Evolutionary conservation across 495 filamentous ascomycete species (phyloP).

Genomic region (Penicillium riverlandense): DNA sequence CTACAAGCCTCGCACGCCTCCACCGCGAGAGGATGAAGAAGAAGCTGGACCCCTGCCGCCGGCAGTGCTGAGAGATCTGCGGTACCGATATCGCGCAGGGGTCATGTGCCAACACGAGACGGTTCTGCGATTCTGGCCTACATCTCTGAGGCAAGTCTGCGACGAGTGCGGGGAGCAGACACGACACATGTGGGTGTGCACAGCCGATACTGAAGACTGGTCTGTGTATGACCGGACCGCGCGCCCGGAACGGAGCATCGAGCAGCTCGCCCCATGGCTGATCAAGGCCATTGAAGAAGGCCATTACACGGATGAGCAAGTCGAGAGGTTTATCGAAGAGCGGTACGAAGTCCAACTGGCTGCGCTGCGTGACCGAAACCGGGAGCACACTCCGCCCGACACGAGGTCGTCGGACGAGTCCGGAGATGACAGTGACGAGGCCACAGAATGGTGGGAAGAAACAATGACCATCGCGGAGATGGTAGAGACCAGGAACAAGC

Average conservation of each 20-base stretch:
- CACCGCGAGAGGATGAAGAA: not conserved
- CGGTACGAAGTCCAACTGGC: slow-evolving; percentile 27
- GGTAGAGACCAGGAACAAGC: too few relatives aligned
- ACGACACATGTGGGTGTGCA: slow-evolving; percentile 62
- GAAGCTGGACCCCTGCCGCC: not conserved
- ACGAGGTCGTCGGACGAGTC: too few relatives aligned
- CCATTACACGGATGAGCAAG: slow-evolving; percentile 37
- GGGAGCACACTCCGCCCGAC: too few relatives aligned
- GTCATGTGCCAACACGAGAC: not conserved
- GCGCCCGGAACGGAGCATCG: slow-evolving; percentile 8
- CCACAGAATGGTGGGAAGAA: too few relatives aligned
- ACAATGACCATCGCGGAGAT: too few relatives aligned
- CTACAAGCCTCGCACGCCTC: not conserved
- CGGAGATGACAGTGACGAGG: too few relatives aligned
- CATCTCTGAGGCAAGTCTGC: not conserved
- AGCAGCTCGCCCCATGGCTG: slow-evolving; percentile 27
- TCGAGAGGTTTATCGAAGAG: slow-evolving; percentile 30
- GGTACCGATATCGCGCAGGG: not conserved
- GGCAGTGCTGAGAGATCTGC: not conserved
- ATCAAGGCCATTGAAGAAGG: slow-evolving; percentile 44
- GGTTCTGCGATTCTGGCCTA: slow-evolving; percentile 36
- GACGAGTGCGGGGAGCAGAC: not conserved
- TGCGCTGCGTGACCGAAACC: slow-evolving; percentile 6
- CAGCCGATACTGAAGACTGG: slow-evolving; percentile 39
- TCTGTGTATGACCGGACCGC: slow-evolving; percentile 1